Evolutionary conservation across 2,329 filamentous ascomycete genomes (phyloP), one percentile per base, ranked within the genome.

Genomic region (Alternaria angustiovoidea): DNA sequence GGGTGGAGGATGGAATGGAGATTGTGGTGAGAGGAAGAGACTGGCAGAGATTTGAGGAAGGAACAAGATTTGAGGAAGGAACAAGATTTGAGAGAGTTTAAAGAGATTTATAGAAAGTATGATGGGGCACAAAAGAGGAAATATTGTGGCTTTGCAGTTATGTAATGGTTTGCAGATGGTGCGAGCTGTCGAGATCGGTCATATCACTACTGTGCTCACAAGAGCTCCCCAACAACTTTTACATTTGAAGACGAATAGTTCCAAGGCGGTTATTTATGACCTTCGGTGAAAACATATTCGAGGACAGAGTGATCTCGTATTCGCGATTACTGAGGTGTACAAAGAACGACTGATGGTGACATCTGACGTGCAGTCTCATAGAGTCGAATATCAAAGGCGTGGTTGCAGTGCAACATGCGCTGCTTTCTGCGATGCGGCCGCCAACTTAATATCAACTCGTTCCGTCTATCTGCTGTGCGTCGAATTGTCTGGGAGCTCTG

Each of bases 1-100:
- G 55, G 62, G 62, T 63, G 36, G 69, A 26, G 12, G 47, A 20
- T 1, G 47, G 32, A 14, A 26, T 24, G 47, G 47, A 4, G 14
- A 2, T 0, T 0, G 47, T 38, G 2, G 47, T 20, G 16, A 6
- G 18, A 26, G 20, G 20, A 20, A 51, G 20, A 38, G 32, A 51
- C 11, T 51, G 20, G 16, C 32, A 20, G 6, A 51, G 3, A 12
- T 9, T 51, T 1, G 1, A 12, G 20, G 7, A 24, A n/a, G n/a
- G n/a, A n/a, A n/a, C n/a, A n/a, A n/a, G n/a, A n/a, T n/a, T n/a
- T n/a, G n/a, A n/a, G n/a, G n/a, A n/a, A n/a, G n/a, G n/a, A n/a
- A n/a, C 18, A 18, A 18, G 18, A 1, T 18, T 18, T 18, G 48
- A 38, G 4, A 22, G 16, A 51, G 48, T 39, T 28, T 16, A 22